Percentiles rank a stretch among this genome's conserved stretches.
Evolutionary conservation across 2,329 filamentous ascomycete species (phyloP).

Genomic region (Talaromyces sp.): DNA sequence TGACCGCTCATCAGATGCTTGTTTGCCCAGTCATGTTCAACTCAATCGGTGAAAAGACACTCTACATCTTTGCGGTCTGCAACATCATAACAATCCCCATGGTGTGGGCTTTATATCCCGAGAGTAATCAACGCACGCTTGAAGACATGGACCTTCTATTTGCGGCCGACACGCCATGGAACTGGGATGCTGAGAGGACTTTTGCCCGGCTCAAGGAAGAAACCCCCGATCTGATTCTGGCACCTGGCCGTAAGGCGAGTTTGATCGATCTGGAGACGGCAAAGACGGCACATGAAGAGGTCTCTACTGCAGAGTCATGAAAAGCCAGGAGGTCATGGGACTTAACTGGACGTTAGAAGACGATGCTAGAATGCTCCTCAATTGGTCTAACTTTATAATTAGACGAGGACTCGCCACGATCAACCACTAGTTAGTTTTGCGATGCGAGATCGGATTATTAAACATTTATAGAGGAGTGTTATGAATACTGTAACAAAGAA

Average conservation of each 20-base stretch:
- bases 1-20: slow-evolving; percentile 34
- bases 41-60: slow-evolving; percentile 62
- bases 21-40: slow-evolving; percentile 58
- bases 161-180: slow-evolving; percentile 60
- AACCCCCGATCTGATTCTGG: slow-evolving; percentile 48
- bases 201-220: slow-evolving; percentile 59
- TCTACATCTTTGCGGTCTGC: slow-evolving; percentile 67
- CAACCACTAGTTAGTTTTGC: neutral
- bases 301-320: slow-evolving; percentile 7
- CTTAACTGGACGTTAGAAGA: neutral
- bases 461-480: neutral
- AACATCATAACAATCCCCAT: slow-evolving; percentile 63
- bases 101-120: slow-evolving; percentile 69
- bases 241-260: slow-evolving; percentile 31
- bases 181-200: slow-evolving; percentile 64
- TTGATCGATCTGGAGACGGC: slow-evolving; percentile 30
- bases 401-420: neutral
- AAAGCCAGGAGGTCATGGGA: neutral
- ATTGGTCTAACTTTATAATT: neutral
- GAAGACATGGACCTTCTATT: slow-evolving; percentile 74
- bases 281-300: slow-evolving; percentile 17
- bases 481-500: no score
- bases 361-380: neutral
- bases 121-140: slow-evolving; percentile 66
- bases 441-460: neutral